A percentile compares a stretch with the other conserved stretches of the same genome.
Evolutionary conservation across 228 moss, liverwort and hornwort genomes (phyloP).

Genomic region (Sphagnum magellanicum): DNA sequence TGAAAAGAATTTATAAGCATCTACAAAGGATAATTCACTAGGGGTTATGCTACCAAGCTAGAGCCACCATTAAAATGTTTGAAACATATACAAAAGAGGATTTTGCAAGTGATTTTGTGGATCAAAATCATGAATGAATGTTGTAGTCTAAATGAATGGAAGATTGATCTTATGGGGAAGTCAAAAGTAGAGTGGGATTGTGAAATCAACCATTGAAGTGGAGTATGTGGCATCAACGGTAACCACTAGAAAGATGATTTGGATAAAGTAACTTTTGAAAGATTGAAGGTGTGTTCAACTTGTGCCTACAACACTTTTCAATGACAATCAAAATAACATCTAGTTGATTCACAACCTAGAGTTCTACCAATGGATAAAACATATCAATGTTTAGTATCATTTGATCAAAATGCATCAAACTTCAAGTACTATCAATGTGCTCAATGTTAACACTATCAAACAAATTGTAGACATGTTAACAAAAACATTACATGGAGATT

Average conservation of each 20-base stretch:
- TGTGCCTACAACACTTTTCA: background rate
- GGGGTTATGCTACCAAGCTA: background rate
- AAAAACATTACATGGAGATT: background rate
- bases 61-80: background rate
- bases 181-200: background rate
- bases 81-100: background rate
- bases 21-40: background rate
- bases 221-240: slow-evolving; percentile 2
- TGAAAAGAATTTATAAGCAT: background rate
- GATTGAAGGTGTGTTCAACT: background rate
- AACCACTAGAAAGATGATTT: background rate
- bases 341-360: slow-evolving; percentile 4
- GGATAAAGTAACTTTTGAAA: background rate
- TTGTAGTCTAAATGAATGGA: background rate
- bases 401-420: background rate
- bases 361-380: slow-evolving; percentile 1
- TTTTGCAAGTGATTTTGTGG: background rate
- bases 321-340: slow-evolving; percentile 5
- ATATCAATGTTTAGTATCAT: slow-evolving; percentile 3
- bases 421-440: background rate
- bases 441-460: background rate
- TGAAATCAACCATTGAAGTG: background rate
- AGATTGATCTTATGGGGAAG: background rate
- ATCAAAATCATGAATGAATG: background rate
- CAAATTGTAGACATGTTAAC: slow-evolving; percentile 4